These are phyloP conservation scores for Malus sieversii DNA, from an alignment of 306 rosid species.

Conservation along the genomic window DNA sequence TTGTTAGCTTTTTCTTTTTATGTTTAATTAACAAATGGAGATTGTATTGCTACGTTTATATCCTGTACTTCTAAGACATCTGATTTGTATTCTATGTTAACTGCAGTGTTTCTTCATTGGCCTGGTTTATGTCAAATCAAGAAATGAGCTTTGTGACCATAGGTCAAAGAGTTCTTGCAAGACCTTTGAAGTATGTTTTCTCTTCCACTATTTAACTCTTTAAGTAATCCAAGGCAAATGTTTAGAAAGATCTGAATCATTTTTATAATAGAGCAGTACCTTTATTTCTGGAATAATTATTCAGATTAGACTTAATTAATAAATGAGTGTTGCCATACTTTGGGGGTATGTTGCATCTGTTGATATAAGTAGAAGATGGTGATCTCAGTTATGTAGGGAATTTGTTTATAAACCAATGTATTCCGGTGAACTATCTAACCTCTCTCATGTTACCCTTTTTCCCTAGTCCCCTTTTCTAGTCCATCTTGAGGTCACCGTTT, in stretches of 20 bases:
- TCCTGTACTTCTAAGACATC: not conserved
- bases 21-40: slow-evolving; percentile 3
- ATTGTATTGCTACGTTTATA: not conserved
- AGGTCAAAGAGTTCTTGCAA: slow-evolving; percentile 97
- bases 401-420: not conserved
- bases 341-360: not conserved
- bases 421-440: not conserved
- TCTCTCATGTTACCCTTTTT: not conserved
- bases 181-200: slow-evolving; percentile 81
- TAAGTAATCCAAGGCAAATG: not conserved
- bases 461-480: not conserved
- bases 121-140: slow-evolving; percentile 99
- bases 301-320: not conserved
- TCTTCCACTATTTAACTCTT: slow-evolving; percentile 11
- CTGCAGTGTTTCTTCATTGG: slow-evolving; percentile 94
- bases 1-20: not conserved
- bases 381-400: not conserved
- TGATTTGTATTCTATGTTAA: slow-evolving; percentile 3
- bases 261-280: not conserved
- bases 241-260: not conserved
- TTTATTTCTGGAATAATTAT: not conserved
- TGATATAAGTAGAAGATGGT: not conserved
- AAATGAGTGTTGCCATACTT: not conserved
- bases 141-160: slow-evolving; percentile 92
- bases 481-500: not conserved